Percentiles rank a stretch among this genome's conserved stretches.
Evolutionary conservation across 257 asterid genomes (phyloP).

Genomic region (Lycium ferocissimum): DNA sequence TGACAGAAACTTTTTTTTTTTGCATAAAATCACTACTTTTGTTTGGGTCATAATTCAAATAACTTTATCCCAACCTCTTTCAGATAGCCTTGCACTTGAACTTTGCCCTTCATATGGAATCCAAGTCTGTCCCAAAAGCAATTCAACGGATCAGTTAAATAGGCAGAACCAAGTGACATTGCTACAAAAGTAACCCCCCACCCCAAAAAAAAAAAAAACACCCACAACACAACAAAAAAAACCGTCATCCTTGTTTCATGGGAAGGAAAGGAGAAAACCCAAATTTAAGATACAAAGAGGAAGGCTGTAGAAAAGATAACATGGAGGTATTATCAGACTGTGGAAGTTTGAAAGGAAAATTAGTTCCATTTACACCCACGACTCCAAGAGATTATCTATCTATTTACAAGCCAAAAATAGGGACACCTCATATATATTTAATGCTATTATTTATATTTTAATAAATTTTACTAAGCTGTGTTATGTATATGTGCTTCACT

Average conservation of each 20-base stretch:
- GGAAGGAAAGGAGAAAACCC: background rate
- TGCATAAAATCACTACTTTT: background rate
- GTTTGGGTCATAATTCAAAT: background rate
- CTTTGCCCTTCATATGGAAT: conserved; percentile 95
- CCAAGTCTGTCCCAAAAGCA: conserved; percentile 74
- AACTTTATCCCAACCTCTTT: conserved; percentile 66
- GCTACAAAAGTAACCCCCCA: background rate
- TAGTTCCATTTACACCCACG: background rate
- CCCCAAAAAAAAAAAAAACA: background rate
- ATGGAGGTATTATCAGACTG: background rate
- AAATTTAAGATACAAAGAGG: conserved; percentile 15
- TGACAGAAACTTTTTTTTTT: background rate
- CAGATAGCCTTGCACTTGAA: conserved; percentile 79
- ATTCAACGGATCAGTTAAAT: conserved; percentile 19
- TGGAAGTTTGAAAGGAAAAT: conserved; percentile 1
- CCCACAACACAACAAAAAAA: background rate
- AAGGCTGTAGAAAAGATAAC: conserved; percentile 5
- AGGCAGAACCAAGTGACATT: conserved; percentile 20
- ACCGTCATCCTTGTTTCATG: conserved; percentile 16
- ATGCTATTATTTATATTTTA: background rate
- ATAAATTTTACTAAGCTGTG: background rate
- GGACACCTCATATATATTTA: background rate
- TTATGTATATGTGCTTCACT: background rate
- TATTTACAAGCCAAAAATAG: background rate
- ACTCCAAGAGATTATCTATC: background rate